These are phyloP conservation scores for Aspergillus tubingensis DNA, from an alignment of 2,329 filamentous ascomycete species.

Conservation along the genomic window DNA sequence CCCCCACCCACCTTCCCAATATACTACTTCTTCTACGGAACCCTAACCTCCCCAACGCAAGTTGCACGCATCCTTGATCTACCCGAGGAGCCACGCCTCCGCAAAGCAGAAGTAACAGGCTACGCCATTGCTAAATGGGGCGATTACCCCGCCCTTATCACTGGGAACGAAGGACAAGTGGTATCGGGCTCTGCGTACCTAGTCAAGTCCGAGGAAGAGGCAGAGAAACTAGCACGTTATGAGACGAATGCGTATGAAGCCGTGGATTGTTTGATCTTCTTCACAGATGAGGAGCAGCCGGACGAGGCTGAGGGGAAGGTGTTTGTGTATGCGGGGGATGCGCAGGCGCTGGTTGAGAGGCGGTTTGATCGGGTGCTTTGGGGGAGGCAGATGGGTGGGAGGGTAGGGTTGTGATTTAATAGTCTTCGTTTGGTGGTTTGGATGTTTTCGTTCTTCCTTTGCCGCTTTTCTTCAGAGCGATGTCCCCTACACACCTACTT, in stretches of 20 bases:
- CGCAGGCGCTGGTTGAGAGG: conserved; percentile 21
- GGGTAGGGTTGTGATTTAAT: not conserved
- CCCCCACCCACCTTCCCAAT: conserved; percentile 13
- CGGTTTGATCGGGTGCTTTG: conserved; percentile 28
- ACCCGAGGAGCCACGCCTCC: conserved; percentile 13
- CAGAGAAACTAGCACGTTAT: not conserved
- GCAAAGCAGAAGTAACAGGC: conserved; percentile 15
- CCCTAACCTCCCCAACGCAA: conserved; percentile 23
- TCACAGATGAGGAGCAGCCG: conserved; percentile 6
- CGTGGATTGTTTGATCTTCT: not conserved
- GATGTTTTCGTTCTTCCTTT: no score
- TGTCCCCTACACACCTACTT: no score
- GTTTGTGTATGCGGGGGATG: conserved; percentile 32
- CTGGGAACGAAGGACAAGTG: conserved; percentile 13
- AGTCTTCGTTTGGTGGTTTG: no score
- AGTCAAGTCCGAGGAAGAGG: conserved; percentile 15
- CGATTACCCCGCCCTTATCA: conserved; percentile 20
- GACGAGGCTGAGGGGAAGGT: conserved; percentile 21
- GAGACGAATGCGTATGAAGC: conserved; percentile 4
- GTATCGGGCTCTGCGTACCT: conserved; percentile 18
- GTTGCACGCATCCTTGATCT: conserved; percentile 19
- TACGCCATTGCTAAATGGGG: conserved; percentile 21
- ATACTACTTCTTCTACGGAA: conserved; percentile 37
- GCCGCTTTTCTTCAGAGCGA: no score
- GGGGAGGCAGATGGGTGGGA: conserved; percentile 10